Conservation (phyloP, 768 basidiomycete species). For the Calvatia gigantea region DNA sequence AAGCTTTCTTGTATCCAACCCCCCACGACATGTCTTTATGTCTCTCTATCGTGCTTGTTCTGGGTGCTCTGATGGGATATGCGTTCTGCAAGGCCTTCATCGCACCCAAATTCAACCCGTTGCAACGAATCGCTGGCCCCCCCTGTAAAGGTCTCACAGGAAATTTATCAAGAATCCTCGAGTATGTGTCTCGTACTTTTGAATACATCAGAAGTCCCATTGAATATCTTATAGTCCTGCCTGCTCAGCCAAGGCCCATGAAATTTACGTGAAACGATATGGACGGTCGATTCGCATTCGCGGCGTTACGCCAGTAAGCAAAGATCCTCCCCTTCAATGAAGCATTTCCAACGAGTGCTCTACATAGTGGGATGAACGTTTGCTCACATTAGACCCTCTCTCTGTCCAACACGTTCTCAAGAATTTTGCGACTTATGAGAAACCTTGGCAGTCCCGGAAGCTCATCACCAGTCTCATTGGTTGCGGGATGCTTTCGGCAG, state of each 20-base stretch:
- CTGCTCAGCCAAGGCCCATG: constrained; percentile 51
- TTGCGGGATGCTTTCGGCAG: constrained; percentile 76
- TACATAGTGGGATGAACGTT: constrained; percentile 69
- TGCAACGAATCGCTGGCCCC: constrained; percentile 60
- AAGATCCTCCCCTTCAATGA: background rate
- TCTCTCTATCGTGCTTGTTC: constrained; percentile 9
- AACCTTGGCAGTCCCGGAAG: constrained; percentile 76
- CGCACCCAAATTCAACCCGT: constrained; percentile 37
- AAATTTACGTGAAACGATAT: constrained; percentile 51
- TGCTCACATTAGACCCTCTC: constrained; percentile 77
- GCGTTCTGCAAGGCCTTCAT: constrained; percentile 29
- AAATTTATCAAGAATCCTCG: constrained; percentile 55
- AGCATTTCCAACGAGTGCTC: background rate
- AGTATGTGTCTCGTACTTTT: constrained; percentile 38
- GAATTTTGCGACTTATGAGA: constrained; percentile 71
- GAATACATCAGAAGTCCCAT: background rate
- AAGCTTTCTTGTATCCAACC: background rate
- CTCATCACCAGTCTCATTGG: constrained; percentile 79
- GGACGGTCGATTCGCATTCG: constrained; percentile 69
- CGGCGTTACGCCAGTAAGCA: constrained; percentile 67
- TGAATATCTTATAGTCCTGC: constrained; percentile 38
- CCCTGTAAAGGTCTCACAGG: constrained; percentile 42
- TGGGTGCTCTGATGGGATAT: constrained; percentile 18
- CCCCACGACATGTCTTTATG: background rate
- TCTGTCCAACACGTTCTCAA: constrained; percentile 74